Conservation (phyloP, 371 early-diverging fungal species). For the Synchytrium microbalum region DNA sequence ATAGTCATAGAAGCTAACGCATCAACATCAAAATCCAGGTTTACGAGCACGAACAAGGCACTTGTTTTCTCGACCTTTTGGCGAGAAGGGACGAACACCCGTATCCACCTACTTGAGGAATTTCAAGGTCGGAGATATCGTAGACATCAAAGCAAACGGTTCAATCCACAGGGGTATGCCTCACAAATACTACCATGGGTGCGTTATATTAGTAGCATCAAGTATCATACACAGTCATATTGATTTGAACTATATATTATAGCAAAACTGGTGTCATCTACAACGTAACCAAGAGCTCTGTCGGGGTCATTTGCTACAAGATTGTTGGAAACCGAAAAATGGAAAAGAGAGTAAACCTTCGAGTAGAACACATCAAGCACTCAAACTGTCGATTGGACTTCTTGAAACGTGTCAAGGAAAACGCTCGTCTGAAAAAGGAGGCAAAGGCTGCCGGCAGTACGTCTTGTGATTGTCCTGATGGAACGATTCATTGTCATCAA, state of each 20-base stretch:
- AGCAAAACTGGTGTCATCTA: constrained; percentile 96
- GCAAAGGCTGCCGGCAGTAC: constrained; percentile 57
- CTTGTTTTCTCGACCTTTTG: constrained; percentile 96
- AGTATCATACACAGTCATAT: not conserved
- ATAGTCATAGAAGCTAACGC: no score
- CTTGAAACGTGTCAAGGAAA: constrained; percentile 94
- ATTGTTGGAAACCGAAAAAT: constrained; percentile 94
- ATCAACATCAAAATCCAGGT: constrained; percentile 29
- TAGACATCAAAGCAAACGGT: constrained; percentile 96
- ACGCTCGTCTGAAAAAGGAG: constrained; percentile 76
- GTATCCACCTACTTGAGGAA: constrained; percentile 94
- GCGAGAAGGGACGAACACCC: constrained; percentile 85
- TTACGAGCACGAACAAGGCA: constrained; percentile 97
- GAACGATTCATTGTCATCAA: no score
- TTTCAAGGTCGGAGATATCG: constrained; percentile 98
- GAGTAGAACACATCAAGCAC: constrained; percentile 99
- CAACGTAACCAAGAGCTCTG: constrained; percentile 98
- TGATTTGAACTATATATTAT: constrained; percentile 1
- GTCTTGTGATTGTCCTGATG: no score
- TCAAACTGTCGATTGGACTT: constrained; percentile 99
- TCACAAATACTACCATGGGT: constrained; percentile 99
- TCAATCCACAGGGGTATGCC: constrained; percentile 99
- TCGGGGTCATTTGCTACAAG: constrained; percentile 98
- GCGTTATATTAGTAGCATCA: constrained; percentile 24
- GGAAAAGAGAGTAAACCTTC: constrained; percentile 97